phyloP scores from a whole-genome alignment of 805 yeast species.

The Metschnikowia reukaufii region DNA sequence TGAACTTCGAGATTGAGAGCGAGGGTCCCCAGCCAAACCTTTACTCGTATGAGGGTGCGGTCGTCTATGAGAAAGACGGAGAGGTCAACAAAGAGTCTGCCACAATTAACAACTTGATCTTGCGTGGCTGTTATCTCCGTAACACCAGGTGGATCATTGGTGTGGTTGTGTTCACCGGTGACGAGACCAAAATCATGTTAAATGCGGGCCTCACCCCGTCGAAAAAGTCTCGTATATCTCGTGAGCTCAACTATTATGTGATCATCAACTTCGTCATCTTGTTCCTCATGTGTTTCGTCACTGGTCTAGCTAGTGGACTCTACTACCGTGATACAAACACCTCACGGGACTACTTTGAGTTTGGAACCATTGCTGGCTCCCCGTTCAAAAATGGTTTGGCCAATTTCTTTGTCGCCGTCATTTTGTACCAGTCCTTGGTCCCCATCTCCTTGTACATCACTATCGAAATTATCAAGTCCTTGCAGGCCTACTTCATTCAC shows the following conservation, averaged over 20 bases:
- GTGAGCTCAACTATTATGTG: conserved; percentile 71
- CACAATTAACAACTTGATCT: conserved; percentile 63
- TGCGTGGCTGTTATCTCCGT: conserved; percentile 76
- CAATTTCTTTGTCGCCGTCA: conserved; percentile 68
- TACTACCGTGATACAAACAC: conserved; percentile 47
- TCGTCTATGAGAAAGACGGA: conserved; percentile 29
- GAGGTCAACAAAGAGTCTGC: conserved; percentile 56
- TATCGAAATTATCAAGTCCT: conserved; percentile 74
- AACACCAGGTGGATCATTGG: conserved; percentile 86
- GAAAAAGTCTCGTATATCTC: conserved; percentile 69
- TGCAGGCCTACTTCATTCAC: conserved; percentile 73
- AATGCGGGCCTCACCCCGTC: conserved; percentile 81
- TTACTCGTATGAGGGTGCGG: conserved; percentile 73
- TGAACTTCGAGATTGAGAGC: conserved; percentile 69
- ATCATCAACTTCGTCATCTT: conserved; percentile 62
- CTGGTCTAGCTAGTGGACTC: conserved; percentile 71
- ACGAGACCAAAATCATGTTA: conserved; percentile 77
- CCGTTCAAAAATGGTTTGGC: conserved; percentile 67
- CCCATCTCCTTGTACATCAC: conserved; percentile 80
- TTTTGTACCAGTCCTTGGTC: conserved; percentile 72
- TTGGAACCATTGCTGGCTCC: conserved; percentile 64
- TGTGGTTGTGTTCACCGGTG: conserved; percentile 72
- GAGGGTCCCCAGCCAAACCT: conserved; percentile 83
- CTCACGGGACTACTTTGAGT: conserved; percentile 68
- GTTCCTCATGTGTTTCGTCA: conserved; percentile 64